A percentile compares a stretch with the other conserved stretches of the same genome.
Evolutionary conservation across 75 land plant genomes (phyloP).

Genomic region (Selaginella tamariscina): DNA sequence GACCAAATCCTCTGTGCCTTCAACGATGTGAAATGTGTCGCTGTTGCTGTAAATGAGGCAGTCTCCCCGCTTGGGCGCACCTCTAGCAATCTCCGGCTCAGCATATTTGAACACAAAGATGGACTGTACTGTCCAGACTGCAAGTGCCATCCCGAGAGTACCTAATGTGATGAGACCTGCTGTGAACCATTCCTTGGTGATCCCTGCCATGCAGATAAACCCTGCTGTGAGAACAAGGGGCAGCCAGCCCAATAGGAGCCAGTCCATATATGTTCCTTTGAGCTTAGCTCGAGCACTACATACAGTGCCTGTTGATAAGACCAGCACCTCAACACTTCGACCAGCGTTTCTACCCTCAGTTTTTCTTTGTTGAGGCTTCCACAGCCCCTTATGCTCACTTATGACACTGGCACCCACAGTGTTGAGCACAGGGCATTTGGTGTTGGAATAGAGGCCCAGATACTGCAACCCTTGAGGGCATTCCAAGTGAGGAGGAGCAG

Average conservation of each 20-base stretch:
- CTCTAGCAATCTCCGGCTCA: neutral
- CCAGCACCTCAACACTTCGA: slow-evolving; percentile 5
- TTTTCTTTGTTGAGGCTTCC: neutral
- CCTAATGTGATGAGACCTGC: slow-evolving; percentile 1
- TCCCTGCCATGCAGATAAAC: neutral
- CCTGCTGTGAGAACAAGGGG: slow-evolving; percentile 7
- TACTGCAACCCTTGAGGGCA: slow-evolving; percentile 2
- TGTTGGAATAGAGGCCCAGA: neutral
- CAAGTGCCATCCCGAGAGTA: slow-evolving; percentile 7
- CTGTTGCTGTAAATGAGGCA: slow-evolving; percentile 10
- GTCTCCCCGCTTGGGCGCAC: slow-evolving; percentile 5
- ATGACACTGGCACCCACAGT: neutral
- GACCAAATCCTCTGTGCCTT: slow-evolving; percentile 5
- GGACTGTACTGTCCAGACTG: neutral
- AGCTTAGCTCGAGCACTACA: neutral
- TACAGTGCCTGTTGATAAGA: slow-evolving; percentile 1
- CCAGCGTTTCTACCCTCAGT: neutral
- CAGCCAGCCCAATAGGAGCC: slow-evolving; percentile 8
- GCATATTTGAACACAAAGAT: slow-evolving; percentile 4
- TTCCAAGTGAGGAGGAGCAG: neutral
- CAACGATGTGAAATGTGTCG: neutral
- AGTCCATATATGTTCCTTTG: neutral
- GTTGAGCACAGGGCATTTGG: slow-evolving; percentile 6
- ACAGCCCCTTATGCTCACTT: slow-evolving; percentile 3
- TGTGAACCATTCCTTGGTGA: slow-evolving; percentile 3